Conservation (phyloP, 306 rosid genomes). For the Inga leiocalycina region DNA sequence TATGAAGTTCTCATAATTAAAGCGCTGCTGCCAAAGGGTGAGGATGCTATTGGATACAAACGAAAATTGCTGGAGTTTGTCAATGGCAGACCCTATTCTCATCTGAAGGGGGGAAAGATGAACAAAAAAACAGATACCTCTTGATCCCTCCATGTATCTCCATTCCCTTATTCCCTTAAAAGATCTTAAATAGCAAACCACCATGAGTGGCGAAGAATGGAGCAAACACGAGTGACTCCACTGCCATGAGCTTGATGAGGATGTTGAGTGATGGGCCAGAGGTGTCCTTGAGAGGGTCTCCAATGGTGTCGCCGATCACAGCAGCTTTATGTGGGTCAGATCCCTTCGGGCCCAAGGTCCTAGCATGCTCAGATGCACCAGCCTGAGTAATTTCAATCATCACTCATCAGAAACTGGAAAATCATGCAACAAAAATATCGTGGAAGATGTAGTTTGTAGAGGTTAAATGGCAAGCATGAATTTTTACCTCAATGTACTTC, state of each 20-base stretch:
- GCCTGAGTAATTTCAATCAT: constrained; percentile 40
- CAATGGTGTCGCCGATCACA: constrained; percentile 81
- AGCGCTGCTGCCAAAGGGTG: constrained; percentile 27
- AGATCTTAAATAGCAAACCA: constrained; percentile 69
- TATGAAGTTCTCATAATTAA: not conserved
- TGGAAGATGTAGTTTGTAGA: not conserved
- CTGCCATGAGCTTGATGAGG: constrained; percentile 80
- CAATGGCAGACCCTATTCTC: constrained; percentile 18
- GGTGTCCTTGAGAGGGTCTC: constrained; percentile 78
- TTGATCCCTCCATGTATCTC: constrained; percentile 9
- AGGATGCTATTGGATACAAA: constrained; percentile 37
- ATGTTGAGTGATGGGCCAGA: constrained; percentile 81
- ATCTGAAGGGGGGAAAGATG: not conserved
- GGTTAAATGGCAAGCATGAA: not conserved
- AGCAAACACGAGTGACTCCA: constrained; percentile 48
- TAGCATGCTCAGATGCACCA: constrained; percentile 75
- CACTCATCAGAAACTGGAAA: not conserved
- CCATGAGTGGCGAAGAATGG: constrained; percentile 75
- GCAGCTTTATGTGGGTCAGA: constrained; percentile 85
- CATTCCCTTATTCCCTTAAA: constrained; percentile 26
- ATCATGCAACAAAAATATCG: not conserved
- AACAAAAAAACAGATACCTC: constrained; percentile 9
- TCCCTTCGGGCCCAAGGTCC: constrained; percentile 70
- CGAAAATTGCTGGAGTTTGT: not conserved
- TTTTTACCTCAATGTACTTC: constrained; percentile 69